phyloP scores from a whole-genome alignment of 139 green algal species.

The Chlamydomonas schloesseri region DNA sequence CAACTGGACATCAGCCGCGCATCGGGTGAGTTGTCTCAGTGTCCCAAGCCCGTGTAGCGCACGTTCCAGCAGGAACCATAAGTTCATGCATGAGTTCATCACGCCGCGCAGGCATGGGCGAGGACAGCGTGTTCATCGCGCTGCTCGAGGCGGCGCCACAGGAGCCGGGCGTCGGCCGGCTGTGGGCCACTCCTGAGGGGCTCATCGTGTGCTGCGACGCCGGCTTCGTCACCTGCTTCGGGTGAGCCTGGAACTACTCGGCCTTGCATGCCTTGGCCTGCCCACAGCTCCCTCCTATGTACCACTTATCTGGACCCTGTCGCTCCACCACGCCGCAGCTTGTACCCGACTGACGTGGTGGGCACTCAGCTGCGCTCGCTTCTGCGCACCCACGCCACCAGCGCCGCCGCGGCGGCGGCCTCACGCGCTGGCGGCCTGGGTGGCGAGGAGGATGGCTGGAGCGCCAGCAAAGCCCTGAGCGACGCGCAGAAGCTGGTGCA shows the following conservation, averaged over 20 bases:
- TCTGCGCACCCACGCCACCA: background rate
- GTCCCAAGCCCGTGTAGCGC: background rate
- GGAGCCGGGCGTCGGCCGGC: background rate
- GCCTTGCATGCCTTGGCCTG: background rate
- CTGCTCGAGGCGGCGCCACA: background rate
- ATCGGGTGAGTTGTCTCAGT: background rate
- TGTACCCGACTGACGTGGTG: background rate
- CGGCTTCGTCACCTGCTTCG: background rate
- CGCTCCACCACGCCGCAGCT: no score
- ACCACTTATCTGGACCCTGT: background rate
- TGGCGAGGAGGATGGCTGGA: background rate
- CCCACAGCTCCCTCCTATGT: background rate
- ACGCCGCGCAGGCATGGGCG: background rate
- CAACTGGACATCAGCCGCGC: background rate
- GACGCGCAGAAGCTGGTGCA: background rate
- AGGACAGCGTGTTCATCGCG: background rate
- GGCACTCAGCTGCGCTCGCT: background rate
- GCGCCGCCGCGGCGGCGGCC: background rate
- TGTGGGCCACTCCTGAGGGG: background rate
- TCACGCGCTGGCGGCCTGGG: no score
- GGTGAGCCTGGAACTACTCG: background rate
- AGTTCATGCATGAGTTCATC: no score
- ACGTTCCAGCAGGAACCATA: no score
- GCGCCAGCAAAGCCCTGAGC: background rate
- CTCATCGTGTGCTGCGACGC: background rate